These are phyloP conservation scores for Scleromitrula shiraiana DNA, from an alignment of 2,329 filamentous ascomycete species.

Conservation along the genomic window DNA sequence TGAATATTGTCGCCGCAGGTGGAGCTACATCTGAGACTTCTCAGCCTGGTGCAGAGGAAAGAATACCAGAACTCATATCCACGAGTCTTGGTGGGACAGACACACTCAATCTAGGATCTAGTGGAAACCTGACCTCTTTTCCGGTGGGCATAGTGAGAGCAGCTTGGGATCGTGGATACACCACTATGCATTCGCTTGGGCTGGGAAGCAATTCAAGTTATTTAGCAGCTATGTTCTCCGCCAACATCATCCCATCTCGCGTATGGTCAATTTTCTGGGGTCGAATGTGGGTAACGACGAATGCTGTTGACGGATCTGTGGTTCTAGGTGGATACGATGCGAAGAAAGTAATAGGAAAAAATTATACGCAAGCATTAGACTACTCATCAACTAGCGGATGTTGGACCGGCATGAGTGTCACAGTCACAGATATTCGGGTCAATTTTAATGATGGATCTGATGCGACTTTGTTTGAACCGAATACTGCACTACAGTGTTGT, in stretches of 20 bases:
- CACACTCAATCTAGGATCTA: background rate
- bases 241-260: background rate
- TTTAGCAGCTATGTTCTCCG: background rate
- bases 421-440: slow-evolving; percentile 2
- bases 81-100: background rate
- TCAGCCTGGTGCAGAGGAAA: background rate
- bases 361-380: background rate
- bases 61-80: background rate
- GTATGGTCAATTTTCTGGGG: slow-evolving; percentile 5
- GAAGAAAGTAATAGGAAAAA: background rate
- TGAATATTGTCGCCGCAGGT: background rate
- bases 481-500: background rate
- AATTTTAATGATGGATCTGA: slow-evolving; percentile 8
- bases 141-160: background rate
- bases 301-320: background rate
- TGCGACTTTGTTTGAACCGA: background rate
- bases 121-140: background rate
- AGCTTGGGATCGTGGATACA: background rate
- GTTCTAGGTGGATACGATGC: background rate
- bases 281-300: background rate
- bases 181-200: background rate
- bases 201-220: background rate
- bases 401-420: slow-evolving; percentile 1
- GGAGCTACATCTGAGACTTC: background rate
- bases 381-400: background rate